phyloP scores from a whole-genome alignment of 805 yeast species.

The Teunomyces kruisii region DNA sequence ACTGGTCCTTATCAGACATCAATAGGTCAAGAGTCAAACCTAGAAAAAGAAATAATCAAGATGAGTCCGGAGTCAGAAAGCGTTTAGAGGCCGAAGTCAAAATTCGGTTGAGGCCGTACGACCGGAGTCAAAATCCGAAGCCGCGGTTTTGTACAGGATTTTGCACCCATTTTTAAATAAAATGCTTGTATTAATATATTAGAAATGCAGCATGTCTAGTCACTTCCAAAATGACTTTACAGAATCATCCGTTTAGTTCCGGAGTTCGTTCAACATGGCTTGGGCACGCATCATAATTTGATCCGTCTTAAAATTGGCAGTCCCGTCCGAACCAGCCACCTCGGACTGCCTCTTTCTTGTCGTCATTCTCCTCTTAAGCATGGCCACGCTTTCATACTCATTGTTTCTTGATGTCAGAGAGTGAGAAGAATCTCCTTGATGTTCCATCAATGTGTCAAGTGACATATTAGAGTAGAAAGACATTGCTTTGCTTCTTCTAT shows the following conservation, averaged over 20 bases:
- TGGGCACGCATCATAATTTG: constrained; percentile 38
- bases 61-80: constrained; percentile 1
- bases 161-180: constrained; percentile 2
- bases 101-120: not conserved
- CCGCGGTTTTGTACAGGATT: not conserved
- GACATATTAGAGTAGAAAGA: constrained; percentile 33
- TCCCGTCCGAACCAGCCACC: not conserved
- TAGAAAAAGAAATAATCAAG: not conserved
- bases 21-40: not conserved
- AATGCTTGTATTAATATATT: not conserved
- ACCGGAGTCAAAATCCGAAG: not conserved
- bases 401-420: not conserved
- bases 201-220: not conserved
- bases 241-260: constrained; percentile 14
- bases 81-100: not conserved
- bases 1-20: not conserved
- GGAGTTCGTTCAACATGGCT: constrained; percentile 37
- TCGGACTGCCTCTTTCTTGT: constrained; percentile 21
- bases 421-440: not conserved
- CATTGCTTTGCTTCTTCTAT: constrained; percentile 31
- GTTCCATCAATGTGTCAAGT: constrained; percentile 20
- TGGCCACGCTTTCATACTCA: constrained; percentile 40
- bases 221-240: not conserved
- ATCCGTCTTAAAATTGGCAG: constrained; percentile 18
- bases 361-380: constrained; percentile 38